These are phyloP conservation scores for Berberis thunbergii DNA, from an alignment of 164 flowering plant genomes.

Conservation along the genomic window DNA sequence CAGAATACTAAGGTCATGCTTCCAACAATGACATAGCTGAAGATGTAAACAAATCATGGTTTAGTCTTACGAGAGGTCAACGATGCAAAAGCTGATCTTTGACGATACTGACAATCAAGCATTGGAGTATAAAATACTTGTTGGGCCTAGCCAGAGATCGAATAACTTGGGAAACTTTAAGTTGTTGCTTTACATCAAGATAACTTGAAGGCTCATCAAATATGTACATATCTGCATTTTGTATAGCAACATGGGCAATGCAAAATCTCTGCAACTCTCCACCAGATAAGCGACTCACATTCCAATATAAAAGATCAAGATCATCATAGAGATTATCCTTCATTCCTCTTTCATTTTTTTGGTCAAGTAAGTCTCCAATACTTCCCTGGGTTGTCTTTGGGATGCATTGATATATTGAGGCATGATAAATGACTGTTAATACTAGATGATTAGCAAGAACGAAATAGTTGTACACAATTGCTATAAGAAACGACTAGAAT, in stretches of 20 bases:
- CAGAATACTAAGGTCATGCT: slow-evolving; percentile 96
- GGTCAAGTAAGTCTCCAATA: slow-evolving; percentile 95
- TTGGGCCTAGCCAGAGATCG: slow-evolving; percentile 83
- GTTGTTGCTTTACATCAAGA: slow-evolving; percentile 98
- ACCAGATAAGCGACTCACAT: slow-evolving; percentile 93
- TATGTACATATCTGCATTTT: slow-evolving; percentile 95
- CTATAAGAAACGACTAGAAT: too few relatives aligned
- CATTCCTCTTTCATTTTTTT: slow-evolving; percentile 82
- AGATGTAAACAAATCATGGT: slow-evolving; percentile 11
- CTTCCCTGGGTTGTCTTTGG: slow-evolving; percentile 94
- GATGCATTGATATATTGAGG: slow-evolving; percentile 98
- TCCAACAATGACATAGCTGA: slow-evolving; percentile 98
- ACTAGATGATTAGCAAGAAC: neutral
- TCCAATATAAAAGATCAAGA: slow-evolving; percentile 82
- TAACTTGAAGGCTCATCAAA: slow-evolving; percentile 99
- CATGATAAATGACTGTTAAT: slow-evolving; percentile 76
- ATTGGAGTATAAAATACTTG: slow-evolving; percentile 35
- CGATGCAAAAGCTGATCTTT: too few relatives aligned
- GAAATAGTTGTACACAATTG: too few relatives aligned
- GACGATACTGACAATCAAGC: neutral
- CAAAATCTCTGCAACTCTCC: slow-evolving; percentile 99
- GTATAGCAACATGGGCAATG: slow-evolving; percentile 93
- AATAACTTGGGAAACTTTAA: slow-evolving; percentile 93
- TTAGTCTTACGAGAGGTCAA: neutral
- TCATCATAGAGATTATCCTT: slow-evolving; percentile 65